Base-by-base conservation (phyloP, 2,329 filamentous ascomycete species). In the Thielaviopsis populi region DNA sequence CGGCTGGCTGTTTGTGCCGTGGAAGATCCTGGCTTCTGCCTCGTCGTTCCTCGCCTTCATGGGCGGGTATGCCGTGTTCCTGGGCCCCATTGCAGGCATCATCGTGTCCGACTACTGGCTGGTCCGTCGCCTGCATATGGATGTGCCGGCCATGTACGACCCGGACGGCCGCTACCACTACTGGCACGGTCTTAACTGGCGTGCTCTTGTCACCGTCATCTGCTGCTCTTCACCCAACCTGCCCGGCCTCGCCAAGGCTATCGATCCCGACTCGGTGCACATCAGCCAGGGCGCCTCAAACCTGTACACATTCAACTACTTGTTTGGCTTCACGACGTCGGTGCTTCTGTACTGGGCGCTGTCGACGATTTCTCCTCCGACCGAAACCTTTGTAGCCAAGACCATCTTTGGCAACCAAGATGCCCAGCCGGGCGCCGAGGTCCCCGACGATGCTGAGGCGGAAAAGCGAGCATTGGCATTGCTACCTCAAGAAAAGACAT, bases 151-250 rank as follows among this genome's bases (percentile, higher is more conserved):
- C 13, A 69, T 78, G 42, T 78, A 78, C 69, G 69, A 74, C 56
- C 74, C 74, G 6, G 67, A 71, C 30, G 75, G 75, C 60, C 73
- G 73, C 62, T 77, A 77, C 67, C 76, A 75, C 75, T 77, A 74
- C 64, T 73, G 67, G 3, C 67, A 66, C n/a, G 75, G 75, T 2
- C 40, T 74, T 11, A 77, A 77, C 62, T 76, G 74, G 73, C 70
- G 75, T 3, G 74, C 76, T 1, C 69, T 72, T 0, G 69, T 72
- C 27, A 73, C 75, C 73, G 78, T 76, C 74, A 64, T 73, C 22
- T 68, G 73, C 22, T 75, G 75, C 3, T 73, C 75, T 2, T 70
- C 69, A 0, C 76, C 76, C 0, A 72, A 71, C 2, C 66, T 78
- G 59, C 76, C 77, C 0, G 76, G 76, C 13, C 77, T 78, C 65